phyloP scores from a whole-genome alignment of 225 moss, liverwort and hornwort genomes.

The Antitrichia curtipendula region DNA sequence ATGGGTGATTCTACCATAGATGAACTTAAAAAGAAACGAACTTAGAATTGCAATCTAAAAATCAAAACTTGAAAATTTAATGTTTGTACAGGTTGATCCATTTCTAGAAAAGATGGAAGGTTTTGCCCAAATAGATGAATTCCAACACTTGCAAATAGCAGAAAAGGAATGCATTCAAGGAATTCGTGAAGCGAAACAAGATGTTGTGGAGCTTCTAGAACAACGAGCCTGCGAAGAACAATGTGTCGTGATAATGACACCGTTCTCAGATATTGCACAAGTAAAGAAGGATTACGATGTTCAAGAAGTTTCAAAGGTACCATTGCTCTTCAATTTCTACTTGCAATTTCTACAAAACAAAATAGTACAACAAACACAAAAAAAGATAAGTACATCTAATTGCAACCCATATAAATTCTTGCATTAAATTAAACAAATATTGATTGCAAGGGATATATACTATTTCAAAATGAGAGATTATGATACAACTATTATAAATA shows the following conservation, averaged over 20 bases:
- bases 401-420: too few relatives aligned
- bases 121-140: constrained; percentile 58
- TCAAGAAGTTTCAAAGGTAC: constrained; percentile 42
- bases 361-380: neutral
- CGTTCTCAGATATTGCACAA: constrained; percentile 55
- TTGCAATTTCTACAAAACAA: neutral
- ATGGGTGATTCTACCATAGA: too few relatives aligned
- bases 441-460: neutral
- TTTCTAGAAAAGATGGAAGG: constrained; percentile 45
- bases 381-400: neutral
- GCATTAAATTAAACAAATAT: neutral
- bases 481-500: too few relatives aligned
- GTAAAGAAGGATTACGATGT: constrained; percentile 9
- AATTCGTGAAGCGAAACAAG: constrained; percentile 51
- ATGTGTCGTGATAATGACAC: constrained; percentile 50
- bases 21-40: neutral
- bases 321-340: neutral
- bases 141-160: constrained; percentile 23
- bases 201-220: constrained; percentile 23
- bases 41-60: neutral
- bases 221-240: constrained; percentile 54
- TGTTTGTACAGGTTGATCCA: constrained; percentile 27
- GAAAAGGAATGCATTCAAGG: constrained; percentile 45
- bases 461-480: neutral
- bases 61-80: neutral